A percentile compares a stretch with the other conserved stretches of the same genome.
Evolutionary conservation across 805 yeast species (phyloP).

Genomic region (Lipomyces kockii): DNA sequence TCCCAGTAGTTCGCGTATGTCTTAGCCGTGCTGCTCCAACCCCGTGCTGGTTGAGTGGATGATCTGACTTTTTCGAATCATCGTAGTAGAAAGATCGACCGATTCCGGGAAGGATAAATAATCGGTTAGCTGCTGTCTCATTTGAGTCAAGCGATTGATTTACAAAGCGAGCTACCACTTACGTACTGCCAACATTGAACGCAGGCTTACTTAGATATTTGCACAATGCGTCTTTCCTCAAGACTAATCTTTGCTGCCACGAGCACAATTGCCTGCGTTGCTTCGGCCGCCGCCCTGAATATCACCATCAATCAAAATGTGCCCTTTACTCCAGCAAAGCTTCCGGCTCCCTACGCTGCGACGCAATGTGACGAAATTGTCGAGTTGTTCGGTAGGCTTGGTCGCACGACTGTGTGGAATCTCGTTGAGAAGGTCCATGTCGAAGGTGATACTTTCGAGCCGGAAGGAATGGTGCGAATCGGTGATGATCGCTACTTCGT

Average conservation of each 20-base stretch:
- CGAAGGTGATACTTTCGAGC: slow-evolving; percentile 26
- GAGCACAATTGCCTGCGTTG: not conserved
- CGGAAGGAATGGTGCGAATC: slow-evolving; percentile 22
- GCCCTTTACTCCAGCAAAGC: slow-evolving; percentile 14
- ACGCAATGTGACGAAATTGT: slow-evolving; percentile 16
- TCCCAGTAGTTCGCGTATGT: not conserved
- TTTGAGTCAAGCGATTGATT: not conserved
- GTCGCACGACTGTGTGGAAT: slow-evolving; percentile 27
- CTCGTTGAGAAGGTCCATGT: slow-evolving; percentile 22
- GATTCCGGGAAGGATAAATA: not conserved
- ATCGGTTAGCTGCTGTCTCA: not conserved
- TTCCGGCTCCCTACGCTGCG: slow-evolving; percentile 24
- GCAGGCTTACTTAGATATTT: not conserved
- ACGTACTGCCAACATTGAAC: not conserved
- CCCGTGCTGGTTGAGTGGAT: not conserved
- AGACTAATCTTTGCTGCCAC: slow-evolving; percentile 6
- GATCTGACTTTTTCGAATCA: not conserved
- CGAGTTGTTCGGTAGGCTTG: slow-evolving; percentile 12
- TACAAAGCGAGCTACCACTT: not conserved
- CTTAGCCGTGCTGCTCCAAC: not conserved
- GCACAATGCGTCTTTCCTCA: not conserved
- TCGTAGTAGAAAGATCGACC: not conserved
- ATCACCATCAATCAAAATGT: slow-evolving; percentile 2
- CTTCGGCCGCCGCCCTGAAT: slow-evolving; percentile 6
- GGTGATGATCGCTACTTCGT: slow-evolving; percentile 19